Evolutionary conservation across 352 stramenopile species (phyloP), one percentile per base, ranked within the genome.

Genomic region (Globisporangium barbulae): DNA sequence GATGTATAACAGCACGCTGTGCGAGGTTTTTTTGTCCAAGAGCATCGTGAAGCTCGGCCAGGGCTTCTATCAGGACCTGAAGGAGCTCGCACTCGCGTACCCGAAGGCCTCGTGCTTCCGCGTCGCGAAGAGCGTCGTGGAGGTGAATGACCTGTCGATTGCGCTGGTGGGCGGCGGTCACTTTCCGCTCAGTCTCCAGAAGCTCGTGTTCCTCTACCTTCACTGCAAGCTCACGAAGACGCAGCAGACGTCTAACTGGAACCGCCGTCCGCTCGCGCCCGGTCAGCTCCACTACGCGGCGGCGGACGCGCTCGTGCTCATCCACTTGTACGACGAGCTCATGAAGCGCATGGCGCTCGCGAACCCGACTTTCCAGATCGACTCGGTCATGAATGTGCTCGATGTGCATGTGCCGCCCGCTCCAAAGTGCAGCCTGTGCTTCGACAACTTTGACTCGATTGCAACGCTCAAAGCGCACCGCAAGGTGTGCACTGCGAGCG

Each of bases 171-270:
- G 80, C n/a, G 63, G 66, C 4, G 63, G 65, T 0, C 79, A 89
- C 65, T 72, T 81, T 41, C 73, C 71, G 28, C 68, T 93, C 3
- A 91, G 84, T 68, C 67, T 93, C 17, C 81, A 93, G 67, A 93
- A 93, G 55, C 71, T 91, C 5, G 82, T 88, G 31, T 90, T 77
- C 58, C 75, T 89, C 41, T 93, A 90, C 58, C 69, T 93, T 48
- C 69, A 88, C 52, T 75, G 71, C 30, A 83, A 81, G 35, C 71
- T 93, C 15, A 78, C 78, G 5, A 91, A 91, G 69, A 91, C 82
- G 19, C 84, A 91, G 75, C 84, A 93, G 68, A 85, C 69, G 28
- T 93, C 84, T 21, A 91, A 93, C 61, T 93, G 84, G 84, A 83
- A 84, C 52, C 71, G 84, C 9, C 78, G 84, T 12, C 84, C 84